Percentiles rank a stretch among this genome's conserved stretches.
Conservation (phyloP, 148 eudicot genomes). For the Cornus kousa region DNA sequence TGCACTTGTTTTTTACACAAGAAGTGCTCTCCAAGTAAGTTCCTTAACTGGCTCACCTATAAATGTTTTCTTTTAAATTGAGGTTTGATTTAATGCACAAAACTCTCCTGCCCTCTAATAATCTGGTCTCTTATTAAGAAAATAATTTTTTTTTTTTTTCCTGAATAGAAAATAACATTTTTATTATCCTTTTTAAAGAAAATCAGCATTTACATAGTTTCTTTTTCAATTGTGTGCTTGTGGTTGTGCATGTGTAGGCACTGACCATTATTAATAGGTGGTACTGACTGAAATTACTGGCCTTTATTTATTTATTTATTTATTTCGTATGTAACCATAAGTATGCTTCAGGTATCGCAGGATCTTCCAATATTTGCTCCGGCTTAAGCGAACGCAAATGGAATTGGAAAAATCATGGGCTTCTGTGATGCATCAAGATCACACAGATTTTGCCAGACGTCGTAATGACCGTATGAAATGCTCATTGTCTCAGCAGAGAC, state of each 20-base stretch:
- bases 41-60: background rate
- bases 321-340: background rate
- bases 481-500: constrained; percentile 62
- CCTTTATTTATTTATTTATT: too few relatives aligned
- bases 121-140: too few relatives aligned
- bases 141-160: background rate
- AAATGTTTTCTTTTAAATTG: background rate
- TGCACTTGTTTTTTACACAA: constrained; percentile 85
- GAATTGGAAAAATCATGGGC: constrained; percentile 99
- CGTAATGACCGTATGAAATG: constrained; percentile 48
- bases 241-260: background rate
- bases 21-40: constrained; percentile 93
- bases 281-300: background rate
- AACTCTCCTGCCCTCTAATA: background rate
- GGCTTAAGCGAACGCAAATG: constrained; percentile 96
- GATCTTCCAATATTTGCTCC: constrained; percentile 86
- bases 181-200: background rate
- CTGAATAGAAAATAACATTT: background rate
- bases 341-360: constrained; percentile 63
- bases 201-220: background rate
- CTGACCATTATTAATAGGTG: background rate
- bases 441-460: constrained; percentile 68
- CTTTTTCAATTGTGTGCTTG: background rate
- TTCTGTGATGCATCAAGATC: constrained; percentile 96
- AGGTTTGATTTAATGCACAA: background rate